Percentiles rank a stretch among this genome's conserved stretches.
These are phyloP conservation scores for Hirsutella minnesotensis DNA, from an alignment of 2,329 filamentous ascomycete species.

Conservation along the genomic window DNA sequence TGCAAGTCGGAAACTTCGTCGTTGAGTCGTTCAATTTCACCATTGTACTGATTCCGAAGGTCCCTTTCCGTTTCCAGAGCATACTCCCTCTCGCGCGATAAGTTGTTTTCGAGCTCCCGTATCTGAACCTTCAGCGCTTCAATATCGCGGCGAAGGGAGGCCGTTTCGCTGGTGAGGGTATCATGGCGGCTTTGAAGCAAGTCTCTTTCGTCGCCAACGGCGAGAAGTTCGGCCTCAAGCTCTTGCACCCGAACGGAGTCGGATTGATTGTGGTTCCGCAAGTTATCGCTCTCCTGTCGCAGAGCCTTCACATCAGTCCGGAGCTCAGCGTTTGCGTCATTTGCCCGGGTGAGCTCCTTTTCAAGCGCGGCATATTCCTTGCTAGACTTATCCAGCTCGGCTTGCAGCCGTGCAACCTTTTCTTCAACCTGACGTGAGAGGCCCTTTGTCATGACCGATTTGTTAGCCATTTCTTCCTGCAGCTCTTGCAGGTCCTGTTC, in stretches of 20 bases:
- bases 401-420: conserved; percentile 52
- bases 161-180: conserved; percentile 52
- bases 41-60: conserved; percentile 31
- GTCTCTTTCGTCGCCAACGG: conserved; percentile 53
- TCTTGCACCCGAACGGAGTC: conserved; percentile 40
- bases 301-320: conserved; percentile 30
- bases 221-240: conserved; percentile 46
- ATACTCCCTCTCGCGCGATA: conserved; percentile 44
- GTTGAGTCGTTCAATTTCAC: conserved; percentile 38
- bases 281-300: conserved; percentile 18
- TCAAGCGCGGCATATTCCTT: conserved; percentile 39
- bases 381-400: conserved; percentile 46
- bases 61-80: conserved; percentile 49
- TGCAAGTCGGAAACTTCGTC: conserved; percentile 51
- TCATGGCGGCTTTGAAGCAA: conserved; percentile 59
- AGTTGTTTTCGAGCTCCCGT: conserved; percentile 33
- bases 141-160: conserved; percentile 54
- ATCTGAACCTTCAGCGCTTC: conserved; percentile 33
- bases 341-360: conserved; percentile 33
- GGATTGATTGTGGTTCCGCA: conserved; percentile 17
- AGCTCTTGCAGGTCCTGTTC: conserved; percentile 52
- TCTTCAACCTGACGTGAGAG: conserved; percentile 66
- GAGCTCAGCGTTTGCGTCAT: conserved; percentile 33
- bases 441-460: conserved; percentile 64
- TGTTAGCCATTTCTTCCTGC: conserved; percentile 68